Evolutionary conservation across 106 monocot genomes (phyloP).

Genomic region (Allium cepa): DNA sequence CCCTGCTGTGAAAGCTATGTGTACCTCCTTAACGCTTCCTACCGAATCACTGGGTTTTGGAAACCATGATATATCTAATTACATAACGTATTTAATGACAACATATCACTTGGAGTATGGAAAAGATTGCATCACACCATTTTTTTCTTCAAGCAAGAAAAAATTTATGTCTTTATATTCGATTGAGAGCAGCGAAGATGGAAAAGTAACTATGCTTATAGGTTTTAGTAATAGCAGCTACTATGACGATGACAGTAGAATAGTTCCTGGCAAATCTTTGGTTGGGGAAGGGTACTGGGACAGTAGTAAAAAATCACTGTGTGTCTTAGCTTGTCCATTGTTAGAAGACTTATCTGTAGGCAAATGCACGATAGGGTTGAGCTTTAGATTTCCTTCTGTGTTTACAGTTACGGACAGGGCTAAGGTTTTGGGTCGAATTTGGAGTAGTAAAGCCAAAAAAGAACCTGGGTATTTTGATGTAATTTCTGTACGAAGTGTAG

Average conservation of each 20-base stretch:
- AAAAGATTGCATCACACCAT: slow-evolving; percentile 1
- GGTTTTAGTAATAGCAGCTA: slow-evolving; percentile 26
- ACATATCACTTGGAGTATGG: slow-evolving; percentile 32
- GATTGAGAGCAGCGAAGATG: slow-evolving; percentile 36
- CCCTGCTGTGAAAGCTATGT: slow-evolving; percentile 20
- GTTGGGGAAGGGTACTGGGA: slow-evolving; percentile 64
- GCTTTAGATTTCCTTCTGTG: slow-evolving; percentile 34
- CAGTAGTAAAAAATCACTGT: slow-evolving; percentile 21
- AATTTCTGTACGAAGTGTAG: slow-evolving; percentile 7
- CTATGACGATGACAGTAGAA: neutral
- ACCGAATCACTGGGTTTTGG: slow-evolving; percentile 14
- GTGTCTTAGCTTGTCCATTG: slow-evolving; percentile 33
- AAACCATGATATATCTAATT: slow-evolving; percentile 9
- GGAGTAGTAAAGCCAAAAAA: slow-evolving; percentile 23
- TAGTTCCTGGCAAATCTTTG: slow-evolving; percentile 26
- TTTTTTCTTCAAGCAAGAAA: slow-evolving; percentile 9
- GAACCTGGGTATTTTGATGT: slow-evolving; percentile 15
- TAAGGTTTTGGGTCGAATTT: slow-evolving; percentile 21
- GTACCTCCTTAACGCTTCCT: slow-evolving; percentile 1
- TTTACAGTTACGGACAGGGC: slow-evolving; percentile 27
- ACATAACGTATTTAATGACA: neutral
- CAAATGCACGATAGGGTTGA: slow-evolving; percentile 41
- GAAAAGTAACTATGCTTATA: slow-evolving; percentile 34
- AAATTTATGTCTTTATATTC: slow-evolving; percentile 26
- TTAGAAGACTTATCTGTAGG: slow-evolving; percentile 2